Evolutionary conservation across 1,284 basidiomycete species (phyloP).

Genomic region (Tilletia caries): DNA sequence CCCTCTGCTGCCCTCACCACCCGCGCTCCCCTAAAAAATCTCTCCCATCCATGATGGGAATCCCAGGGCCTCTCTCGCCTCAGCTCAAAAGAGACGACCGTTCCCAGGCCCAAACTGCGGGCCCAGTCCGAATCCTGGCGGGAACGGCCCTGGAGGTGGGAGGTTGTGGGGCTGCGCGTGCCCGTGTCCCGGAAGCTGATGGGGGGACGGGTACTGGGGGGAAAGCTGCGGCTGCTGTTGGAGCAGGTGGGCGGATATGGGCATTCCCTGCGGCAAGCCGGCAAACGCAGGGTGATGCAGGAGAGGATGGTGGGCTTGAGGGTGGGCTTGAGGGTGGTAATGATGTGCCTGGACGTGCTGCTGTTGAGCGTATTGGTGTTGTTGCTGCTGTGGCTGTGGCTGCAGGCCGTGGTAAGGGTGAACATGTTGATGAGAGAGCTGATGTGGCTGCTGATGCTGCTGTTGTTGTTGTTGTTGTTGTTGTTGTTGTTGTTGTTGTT

Average conservation of each 20-base stretch:
- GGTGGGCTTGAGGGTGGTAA: neutral
- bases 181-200: neutral
- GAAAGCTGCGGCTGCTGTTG: neutral
- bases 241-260: neutral
- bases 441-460: neutral
- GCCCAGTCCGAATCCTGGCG: neutral
- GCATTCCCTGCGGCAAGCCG: neutral
- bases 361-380: conserved; percentile 11
- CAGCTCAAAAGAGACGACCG: no score
- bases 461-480: conserved; percentile 14
- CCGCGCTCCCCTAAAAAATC: no score
- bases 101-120: neutral
- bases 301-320: neutral
- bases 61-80: no score
- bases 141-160: neutral
- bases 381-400: conserved; percentile 19
- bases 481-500: conserved; percentile 9
- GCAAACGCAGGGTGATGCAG: neutral
- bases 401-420: conserved; percentile 15
- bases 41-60: no score
- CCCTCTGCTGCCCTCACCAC: no score
- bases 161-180: no score
- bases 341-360: neutral
- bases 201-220: neutral
- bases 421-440: neutral